These are phyloP conservation scores for Colletotrichum karsti DNA, from an alignment of 2,329 filamentous ascomycete species.

Conservation along the genomic window DNA sequence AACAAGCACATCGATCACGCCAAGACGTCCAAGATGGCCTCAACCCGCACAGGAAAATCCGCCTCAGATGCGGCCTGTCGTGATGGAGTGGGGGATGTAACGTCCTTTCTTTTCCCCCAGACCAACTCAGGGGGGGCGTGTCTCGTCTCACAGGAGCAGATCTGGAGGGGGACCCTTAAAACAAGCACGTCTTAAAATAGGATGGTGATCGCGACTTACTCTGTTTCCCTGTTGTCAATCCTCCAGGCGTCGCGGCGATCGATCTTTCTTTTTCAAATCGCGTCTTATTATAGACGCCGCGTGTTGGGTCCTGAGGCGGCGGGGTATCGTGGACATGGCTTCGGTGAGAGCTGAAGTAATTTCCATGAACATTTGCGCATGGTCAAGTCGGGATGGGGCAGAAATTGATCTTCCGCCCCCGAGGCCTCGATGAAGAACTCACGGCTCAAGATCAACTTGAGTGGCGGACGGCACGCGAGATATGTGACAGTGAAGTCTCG, in stretches of 20 bases:
- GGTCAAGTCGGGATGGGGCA: too few species aligned
- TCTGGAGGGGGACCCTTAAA: neutral
- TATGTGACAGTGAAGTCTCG: too few species aligned
- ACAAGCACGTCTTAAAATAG: neutral
- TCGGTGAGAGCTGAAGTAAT: too few species aligned
- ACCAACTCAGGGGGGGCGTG: neutral
- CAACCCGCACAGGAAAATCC: neutral
- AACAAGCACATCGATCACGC: neutral
- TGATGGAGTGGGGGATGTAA: neutral
- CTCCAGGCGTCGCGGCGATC: neutral
- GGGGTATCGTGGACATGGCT: neutral
- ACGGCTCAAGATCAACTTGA: too few species aligned
- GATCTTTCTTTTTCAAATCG: neutral
- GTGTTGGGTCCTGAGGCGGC: neutral
- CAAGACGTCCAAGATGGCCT: neutral
- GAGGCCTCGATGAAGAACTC: too few species aligned
- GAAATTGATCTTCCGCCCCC: too few species aligned
- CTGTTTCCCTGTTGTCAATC: constrained; percentile 8
- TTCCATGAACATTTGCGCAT: too few species aligned
- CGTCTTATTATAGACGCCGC: neutral
- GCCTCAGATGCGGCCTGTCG: neutral
- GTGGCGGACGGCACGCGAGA: too few species aligned
- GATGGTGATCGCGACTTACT: neutral
- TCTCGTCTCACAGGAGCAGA: neutral
- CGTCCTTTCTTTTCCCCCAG: neutral